Percentiles rank a stretch among this genome's conserved stretches.
Evolutionary conservation across 129 eudicot species (phyloP).

Genomic region (Saussurea involucrata): DNA sequence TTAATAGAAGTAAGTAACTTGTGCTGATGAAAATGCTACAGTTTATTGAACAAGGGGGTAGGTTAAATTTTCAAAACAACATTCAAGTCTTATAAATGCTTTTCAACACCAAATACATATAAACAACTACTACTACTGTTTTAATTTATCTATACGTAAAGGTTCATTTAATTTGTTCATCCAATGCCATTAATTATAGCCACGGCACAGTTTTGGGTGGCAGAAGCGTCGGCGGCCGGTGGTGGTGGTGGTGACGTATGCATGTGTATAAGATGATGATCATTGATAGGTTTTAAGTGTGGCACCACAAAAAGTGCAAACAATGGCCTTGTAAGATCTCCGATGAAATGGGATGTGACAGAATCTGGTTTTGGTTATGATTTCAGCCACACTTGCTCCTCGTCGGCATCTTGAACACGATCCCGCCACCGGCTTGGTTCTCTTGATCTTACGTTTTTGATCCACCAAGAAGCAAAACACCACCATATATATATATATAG

Average conservation of each 20-base stretch:
- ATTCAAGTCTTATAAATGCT: conserved; percentile 26
- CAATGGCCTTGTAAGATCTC: conserved; percentile 59
- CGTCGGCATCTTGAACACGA: conserved; percentile 67
- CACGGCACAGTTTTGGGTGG: background rate
- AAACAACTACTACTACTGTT: background rate
- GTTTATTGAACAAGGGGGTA: conserved; percentile 22
- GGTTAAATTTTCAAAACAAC: conserved; percentile 18
- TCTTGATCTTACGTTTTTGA: conserved; percentile 49
- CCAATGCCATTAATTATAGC: background rate
- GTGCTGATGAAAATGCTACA: conserved; percentile 2
- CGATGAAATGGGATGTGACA: conserved; percentile 63
- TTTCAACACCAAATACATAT: background rate
- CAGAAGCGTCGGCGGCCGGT: background rate
- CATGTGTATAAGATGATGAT: background rate
- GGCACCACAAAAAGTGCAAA: conserved; percentile 68
- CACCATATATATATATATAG: conserved; percentile 41
- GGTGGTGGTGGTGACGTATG: conserved; percentile 1
- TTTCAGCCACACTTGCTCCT: conserved; percentile 67
- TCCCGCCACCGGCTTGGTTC: conserved; percentile 75
- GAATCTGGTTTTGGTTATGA: conserved; percentile 63
- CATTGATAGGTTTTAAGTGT: conserved; percentile 64
- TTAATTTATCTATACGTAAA: background rate
- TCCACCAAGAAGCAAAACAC: conserved; percentile 80
- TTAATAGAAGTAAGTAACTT: conserved; percentile 22
- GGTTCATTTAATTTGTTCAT: background rate